A percentile compares a stretch with the other conserved stretches of the same genome.
phyloP scores from a whole-genome alignment of 179 eudicot species.

The Pouteria campechiana region DNA sequence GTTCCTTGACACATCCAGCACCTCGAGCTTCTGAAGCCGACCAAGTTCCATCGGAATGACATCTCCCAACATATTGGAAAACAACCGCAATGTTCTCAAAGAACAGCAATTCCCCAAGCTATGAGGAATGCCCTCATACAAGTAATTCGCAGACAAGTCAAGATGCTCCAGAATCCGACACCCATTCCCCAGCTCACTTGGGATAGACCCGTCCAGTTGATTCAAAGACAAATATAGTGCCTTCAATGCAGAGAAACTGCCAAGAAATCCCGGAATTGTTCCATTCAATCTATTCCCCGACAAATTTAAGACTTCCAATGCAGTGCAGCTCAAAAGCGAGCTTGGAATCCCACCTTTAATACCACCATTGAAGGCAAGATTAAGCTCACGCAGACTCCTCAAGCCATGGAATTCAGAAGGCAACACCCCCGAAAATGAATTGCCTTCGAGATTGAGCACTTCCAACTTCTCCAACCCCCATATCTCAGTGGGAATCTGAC shows the following conservation, averaged over 20 bases:
- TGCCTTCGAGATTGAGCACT: conserved; percentile 58
- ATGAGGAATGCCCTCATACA: conserved; percentile 26
- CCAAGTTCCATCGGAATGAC: conserved; percentile 42
- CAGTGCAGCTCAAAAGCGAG: conserved; percentile 21
- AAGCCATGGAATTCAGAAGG: conserved; percentile 23
- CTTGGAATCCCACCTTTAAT: conserved; percentile 35
- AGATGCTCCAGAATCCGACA: conserved; percentile 49
- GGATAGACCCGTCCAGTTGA: conserved; percentile 27
- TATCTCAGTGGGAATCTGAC: conserved; percentile 35
- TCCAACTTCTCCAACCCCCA: conserved; percentile 49
- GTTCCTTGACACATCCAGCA: conserved; percentile 50
- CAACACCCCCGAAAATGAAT: conserved; percentile 30
- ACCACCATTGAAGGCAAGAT: conserved; percentile 42
- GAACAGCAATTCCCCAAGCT: conserved; percentile 39
- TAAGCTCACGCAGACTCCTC: conserved; percentile 31
- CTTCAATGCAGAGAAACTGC: conserved; percentile 27
- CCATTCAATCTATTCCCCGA: conserved; percentile 51
- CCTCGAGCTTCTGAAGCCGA: conserved; percentile 30
- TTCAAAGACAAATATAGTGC: conserved; percentile 45
- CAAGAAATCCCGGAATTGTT: conserved; percentile 35
- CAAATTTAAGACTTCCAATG: conserved; percentile 35
- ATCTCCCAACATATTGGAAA: conserved; percentile 42
- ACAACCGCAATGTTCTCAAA: conserved; percentile 35
- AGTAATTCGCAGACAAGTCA: conserved; percentile 40
- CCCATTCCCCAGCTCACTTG: conserved; percentile 29